Base-by-base conservation (phyloP, 495 filamentous ascomycete species). In the Platismatia glauca region DNA sequence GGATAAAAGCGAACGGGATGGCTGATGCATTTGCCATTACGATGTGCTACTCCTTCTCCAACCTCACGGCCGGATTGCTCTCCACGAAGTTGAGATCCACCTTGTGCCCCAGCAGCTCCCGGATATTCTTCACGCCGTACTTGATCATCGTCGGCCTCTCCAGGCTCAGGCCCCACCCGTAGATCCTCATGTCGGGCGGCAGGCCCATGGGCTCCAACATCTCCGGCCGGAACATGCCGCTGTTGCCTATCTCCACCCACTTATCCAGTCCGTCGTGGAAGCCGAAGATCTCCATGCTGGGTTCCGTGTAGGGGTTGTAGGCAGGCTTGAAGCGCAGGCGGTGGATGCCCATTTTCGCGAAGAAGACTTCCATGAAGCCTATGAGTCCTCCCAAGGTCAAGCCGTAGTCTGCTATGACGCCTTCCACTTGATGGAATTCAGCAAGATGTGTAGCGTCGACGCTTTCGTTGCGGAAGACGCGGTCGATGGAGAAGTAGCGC, bases 281-380 rank as follows among this genome's bases (percentile, higher is more conserved):
- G 20, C 88, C 89, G 77, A 95, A 97, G 66, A 97, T 94, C 74
- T 97, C 92, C 89, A 97, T 91, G 72, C 84, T 88, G 13, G 94
- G 94, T 74, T 98, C 94, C n/a, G 94, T 97, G 78, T 98, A 95
- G 1, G 90, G 89, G 74, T 97, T 95, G 74, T 98, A 97, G n/a
- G 92, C 92, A 2, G 92, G 92, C 79, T 97, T 97, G 85, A 95
- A 97, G 63, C 88, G 84, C 63, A 97, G 78, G 64, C 88, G 80
- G 59, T 89, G 82, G 59, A 98, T 86, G 62, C 93, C 93, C 89
- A 98, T 95, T 77, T 95, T 95, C 34, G 76, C 80, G 74, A 97
- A 98, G 84, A 98, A 98, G 66, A 91, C 85, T 68, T 92, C 85
- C 85, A 98, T 95, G 79, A 98, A 97, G 64, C 89, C 89, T 78